A percentile compares a stretch with the other conserved stretches of the same genome.
phyloP scores from a whole-genome alignment of 31 red algal genomes.

The Asparagopsis taxiformis region DNA sequence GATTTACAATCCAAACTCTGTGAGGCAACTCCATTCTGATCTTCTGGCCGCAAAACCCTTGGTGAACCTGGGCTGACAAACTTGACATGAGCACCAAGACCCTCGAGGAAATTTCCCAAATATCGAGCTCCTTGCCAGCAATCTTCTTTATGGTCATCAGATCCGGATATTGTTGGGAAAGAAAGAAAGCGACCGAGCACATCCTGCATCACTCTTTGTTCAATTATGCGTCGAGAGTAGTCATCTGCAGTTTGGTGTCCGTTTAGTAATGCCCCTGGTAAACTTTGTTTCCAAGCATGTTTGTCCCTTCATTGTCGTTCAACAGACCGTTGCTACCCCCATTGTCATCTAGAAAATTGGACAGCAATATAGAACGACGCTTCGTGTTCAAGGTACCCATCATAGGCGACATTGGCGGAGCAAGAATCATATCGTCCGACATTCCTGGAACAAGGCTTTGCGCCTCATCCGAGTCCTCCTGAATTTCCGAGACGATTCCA shows the following conservation, averaged over 20 bases:
- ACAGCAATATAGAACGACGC: too few relatives aligned
- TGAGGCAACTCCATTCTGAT: neutral
- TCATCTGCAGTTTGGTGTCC: too few relatives aligned
- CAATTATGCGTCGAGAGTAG: too few relatives aligned
- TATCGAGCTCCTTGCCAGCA: conserved; percentile 81
- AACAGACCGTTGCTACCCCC: too few relatives aligned
- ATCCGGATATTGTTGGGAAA: conserved; percentile 57
- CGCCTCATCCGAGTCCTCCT: too few relatives aligned
- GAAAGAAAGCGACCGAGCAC: conserved; percentile 55
- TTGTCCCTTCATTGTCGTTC: too few relatives aligned
- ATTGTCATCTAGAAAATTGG: too few relatives aligned
- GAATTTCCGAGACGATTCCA: conserved; percentile 32
- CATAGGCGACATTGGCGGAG: conserved; percentile 51
- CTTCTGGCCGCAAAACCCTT: conserved; percentile 1
- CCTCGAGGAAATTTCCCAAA: conserved; percentile 63
- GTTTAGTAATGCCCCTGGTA: too few relatives aligned
- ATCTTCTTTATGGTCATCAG: conserved; percentile 49
- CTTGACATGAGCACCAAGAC: conserved; percentile 65
- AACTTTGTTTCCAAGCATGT: too few relatives aligned
- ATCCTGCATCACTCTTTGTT: conserved; percentile 65
- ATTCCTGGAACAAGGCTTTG: conserved; percentile 65
- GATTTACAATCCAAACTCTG: conserved; percentile 1
- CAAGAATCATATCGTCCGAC: conserved; percentile 54
- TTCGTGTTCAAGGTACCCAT: too few relatives aligned
- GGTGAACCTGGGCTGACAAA: conserved; percentile 23